These are phyloP conservation scores for Cercospora beticola DNA, from an alignment of 2,329 filamentous ascomycete species.

Conservation along the genomic window DNA sequence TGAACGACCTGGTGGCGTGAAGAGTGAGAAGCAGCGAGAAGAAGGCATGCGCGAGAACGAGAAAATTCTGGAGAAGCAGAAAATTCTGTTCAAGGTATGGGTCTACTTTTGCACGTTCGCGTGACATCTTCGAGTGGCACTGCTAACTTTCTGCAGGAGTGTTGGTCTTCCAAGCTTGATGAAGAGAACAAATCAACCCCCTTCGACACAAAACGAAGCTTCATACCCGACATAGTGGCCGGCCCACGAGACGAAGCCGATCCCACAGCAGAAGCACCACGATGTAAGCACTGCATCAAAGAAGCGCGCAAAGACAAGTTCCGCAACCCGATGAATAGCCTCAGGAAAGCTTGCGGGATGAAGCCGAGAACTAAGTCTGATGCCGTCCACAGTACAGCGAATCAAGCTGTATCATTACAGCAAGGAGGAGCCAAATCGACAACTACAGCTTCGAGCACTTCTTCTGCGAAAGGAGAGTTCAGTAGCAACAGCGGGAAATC, in stretches of 20 bases:
- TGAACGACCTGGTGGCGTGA: slow-evolving; percentile 13
- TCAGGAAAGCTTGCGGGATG: neutral
- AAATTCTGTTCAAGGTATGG: neutral
- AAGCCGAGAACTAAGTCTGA: neutral
- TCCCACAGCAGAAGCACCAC: neutral
- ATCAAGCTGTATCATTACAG: neutral
- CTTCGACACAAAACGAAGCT: neutral
- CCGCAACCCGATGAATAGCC: neutral
- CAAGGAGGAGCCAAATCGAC: neutral
- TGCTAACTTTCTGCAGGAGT: too few species aligned
- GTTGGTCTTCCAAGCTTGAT: too few species aligned
- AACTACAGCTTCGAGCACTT: neutral
- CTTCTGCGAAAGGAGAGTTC: neutral
- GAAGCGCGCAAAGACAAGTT: slow-evolving; percentile 6
- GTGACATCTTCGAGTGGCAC: too few species aligned
- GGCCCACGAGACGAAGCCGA: neutral
- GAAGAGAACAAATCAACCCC: too few species aligned
- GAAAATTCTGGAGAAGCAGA: neutral
- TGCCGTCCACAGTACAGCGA: neutral
- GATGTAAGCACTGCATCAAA: slow-evolving; percentile 4
- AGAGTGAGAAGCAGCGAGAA: slow-evolving; percentile 1
- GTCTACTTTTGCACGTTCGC: neutral
- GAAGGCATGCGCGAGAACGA: neutral
- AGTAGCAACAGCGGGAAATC: neutral
- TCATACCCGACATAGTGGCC: neutral